phyloP scores from a whole-genome alignment of 78 protist species.

The Dictyostelium citrinum region DNA sequence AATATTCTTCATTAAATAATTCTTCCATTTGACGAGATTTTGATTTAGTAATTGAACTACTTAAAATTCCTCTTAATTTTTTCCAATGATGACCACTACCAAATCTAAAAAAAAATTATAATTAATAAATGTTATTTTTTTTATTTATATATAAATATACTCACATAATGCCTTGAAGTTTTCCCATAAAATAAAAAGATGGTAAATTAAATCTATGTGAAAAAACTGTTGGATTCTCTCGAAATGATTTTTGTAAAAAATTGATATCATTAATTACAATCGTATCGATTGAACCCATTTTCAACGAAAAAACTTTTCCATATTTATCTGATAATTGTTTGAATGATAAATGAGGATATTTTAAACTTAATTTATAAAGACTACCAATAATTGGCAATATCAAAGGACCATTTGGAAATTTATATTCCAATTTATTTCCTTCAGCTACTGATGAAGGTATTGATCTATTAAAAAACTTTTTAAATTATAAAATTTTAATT shows the following conservation, averaged over 20 bases:
- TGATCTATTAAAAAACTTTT: too few species aligned
- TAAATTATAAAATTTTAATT: too few species aligned
- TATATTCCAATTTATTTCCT: too few species aligned
- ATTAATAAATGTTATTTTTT: too few species aligned
- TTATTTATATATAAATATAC: too few species aligned
- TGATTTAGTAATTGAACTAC: too few species aligned
- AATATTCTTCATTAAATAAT: too few species aligned
- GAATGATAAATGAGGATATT: background rate
- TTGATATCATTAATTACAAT: slow-evolving; percentile 10
- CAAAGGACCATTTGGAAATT: slow-evolving; percentile 18
- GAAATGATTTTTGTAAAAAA: background rate
- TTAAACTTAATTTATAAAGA: background rate
- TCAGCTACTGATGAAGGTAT: too few species aligned
- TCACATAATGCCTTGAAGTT: background rate
- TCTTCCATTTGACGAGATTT: too few species aligned
- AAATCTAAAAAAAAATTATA: too few species aligned
- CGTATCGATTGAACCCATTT: slow-evolving; percentile 30
- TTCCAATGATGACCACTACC: too few species aligned
- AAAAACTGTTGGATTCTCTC: background rate
- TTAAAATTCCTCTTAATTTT: too few species aligned
- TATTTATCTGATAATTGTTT: background rate
- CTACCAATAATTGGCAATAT: slow-evolving; percentile 26
- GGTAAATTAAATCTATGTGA: background rate
- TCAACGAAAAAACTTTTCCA: slow-evolving; percentile 14
- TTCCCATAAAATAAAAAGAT: slow-evolving; percentile 24